phyloP scores from a whole-genome alignment of 1,139 yeast species.

The Blastobotrys illinoisensis region DNA sequence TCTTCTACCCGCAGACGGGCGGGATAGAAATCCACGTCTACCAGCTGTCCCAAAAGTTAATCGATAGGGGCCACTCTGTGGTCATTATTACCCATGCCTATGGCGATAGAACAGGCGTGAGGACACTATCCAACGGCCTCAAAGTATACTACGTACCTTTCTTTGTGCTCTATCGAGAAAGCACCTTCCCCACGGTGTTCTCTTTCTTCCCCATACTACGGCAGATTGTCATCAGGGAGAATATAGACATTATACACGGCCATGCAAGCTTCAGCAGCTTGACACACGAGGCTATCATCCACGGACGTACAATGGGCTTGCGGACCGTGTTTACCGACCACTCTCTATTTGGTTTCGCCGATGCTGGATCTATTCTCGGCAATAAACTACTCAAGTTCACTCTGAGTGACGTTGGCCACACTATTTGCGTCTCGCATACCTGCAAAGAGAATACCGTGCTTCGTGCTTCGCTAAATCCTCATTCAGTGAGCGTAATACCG shows the following conservation, averaged over 20 bases:
- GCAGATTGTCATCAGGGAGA: constrained; percentile 79
- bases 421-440: constrained; percentile 92
- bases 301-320: constrained; percentile 89
- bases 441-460: constrained; percentile 94
- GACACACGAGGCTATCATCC: constrained; percentile 86
- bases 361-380: constrained; percentile 75
- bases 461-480: constrained; percentile 77
- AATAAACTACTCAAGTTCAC: constrained; percentile 83
- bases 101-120: constrained; percentile 71
- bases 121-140: constrained; percentile 81
- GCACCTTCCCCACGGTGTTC: constrained; percentile 85
- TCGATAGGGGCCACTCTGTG: constrained; percentile 86
- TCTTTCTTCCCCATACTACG: constrained; percentile 81
- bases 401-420: constrained; percentile 81
- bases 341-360: constrained; percentile 90
- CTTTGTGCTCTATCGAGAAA: constrained; percentile 69
- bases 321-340: constrained; percentile 93
- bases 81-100: constrained; percentile 85
- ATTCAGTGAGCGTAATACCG: constrained; percentile 82
- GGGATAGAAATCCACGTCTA: constrained; percentile 96
- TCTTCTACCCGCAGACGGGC: constrained; percentile 97
- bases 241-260: constrained; percentile 86
- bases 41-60: constrained; percentile 73
- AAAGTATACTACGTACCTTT: constrained; percentile 91
- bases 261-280: constrained; percentile 86